These are phyloP conservation scores for Cyclaneusma minus DNA, from an alignment of 2,329 filamentous ascomycete species.

Conservation along the genomic window DNA sequence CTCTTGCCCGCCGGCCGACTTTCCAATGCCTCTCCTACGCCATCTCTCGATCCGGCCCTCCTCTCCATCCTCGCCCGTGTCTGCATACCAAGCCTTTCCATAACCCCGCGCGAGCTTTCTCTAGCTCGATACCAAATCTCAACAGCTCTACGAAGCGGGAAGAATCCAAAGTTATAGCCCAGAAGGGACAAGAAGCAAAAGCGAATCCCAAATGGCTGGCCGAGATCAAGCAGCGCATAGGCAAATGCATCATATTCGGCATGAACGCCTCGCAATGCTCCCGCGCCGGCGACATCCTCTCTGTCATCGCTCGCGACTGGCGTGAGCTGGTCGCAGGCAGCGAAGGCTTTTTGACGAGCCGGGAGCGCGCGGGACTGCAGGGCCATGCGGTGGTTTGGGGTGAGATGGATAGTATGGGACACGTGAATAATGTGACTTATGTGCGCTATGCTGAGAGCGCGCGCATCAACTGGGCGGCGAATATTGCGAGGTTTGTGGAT, in stretches of 20 bases:
- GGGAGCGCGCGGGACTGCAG: constrained; percentile 44
- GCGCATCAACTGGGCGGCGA: constrained; percentile 61
- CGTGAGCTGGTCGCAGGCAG: constrained; percentile 54
- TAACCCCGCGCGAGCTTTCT: too few relatives aligned
- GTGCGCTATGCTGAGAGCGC: constrained; percentile 71
- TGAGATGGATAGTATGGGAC: constrained; percentile 62
- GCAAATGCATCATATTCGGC: constrained; percentile 63
- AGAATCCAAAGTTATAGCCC: too few relatives aligned
- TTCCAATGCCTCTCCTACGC: too few relatives aligned
- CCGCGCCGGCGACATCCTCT: constrained; percentile 42
- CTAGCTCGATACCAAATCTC: too few relatives aligned
- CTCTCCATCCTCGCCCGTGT: too few relatives aligned
- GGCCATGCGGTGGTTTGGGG: constrained; percentile 64
- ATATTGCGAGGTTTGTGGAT: constrained; percentile 50
- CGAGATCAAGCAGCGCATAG: constrained; percentile 49
- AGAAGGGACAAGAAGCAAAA: too few relatives aligned
- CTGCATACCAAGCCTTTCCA: too few relatives aligned
- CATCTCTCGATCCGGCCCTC: too few relatives aligned
- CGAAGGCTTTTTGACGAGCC: constrained; percentile 57
- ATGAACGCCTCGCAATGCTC: constrained; percentile 39
- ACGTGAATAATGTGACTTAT: constrained; percentile 81
- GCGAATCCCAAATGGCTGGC: constrained; percentile 52
- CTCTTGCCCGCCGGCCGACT: too few relatives aligned
- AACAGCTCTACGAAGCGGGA: too few relatives aligned
- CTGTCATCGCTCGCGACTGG: constrained; percentile 50